Base-by-base conservation (phyloP, 441 rosid species). In the Adansonia gregorii region DNA sequence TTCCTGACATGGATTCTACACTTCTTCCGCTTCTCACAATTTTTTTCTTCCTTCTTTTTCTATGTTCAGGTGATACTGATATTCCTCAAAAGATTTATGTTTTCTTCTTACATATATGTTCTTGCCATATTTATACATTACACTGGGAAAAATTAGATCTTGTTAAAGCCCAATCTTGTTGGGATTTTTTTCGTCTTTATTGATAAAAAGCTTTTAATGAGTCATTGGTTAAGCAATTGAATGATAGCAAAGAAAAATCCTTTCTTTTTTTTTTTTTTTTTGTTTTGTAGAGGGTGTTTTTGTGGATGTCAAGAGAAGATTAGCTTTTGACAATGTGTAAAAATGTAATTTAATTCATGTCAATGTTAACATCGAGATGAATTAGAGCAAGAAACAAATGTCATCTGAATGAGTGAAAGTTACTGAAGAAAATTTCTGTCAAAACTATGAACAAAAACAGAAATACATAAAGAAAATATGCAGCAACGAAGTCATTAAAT, bases 11-110 rank as follows among this genome's bases (percentile, higher is more conserved):
- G 96, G 86, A 72, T 83, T 85, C 71, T 41, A 35, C 73, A 76
- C 71, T 85, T 83, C 76, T 79, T 76, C 88, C 20, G 59, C 84
- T 82, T 75, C 78, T 88, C 73, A 11, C 78, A 24, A 60, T 88
- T 83, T 78, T 89, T 82, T 83, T 92, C 88, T 48, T 86, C 49
- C 85, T 78, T 77, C 88, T 92, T 61, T 80, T 89, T 54, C 76
- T 90, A 73, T 71, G 56, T 74, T 82, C 97, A 91, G 95, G 99
- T 95, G 83, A 90, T 31, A 31, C 35, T 31, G 35, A 31, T 31
- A 31, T 31, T 31, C 35, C 35, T 31, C 35, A 31, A 31, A 31
- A 41, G 3, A 0, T 56, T 73, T 73, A 0, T n/a, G 4, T 58
- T 73, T 43, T 59, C 63, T 56, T 3, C 65, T 0, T 56, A 3